Percentiles rank a stretch among this genome's conserved stretches.
These are phyloP conservation scores for Myochromella boudieri DNA, from an alignment of 768 basidiomycete genomes.

Conservation along the genomic window DNA sequence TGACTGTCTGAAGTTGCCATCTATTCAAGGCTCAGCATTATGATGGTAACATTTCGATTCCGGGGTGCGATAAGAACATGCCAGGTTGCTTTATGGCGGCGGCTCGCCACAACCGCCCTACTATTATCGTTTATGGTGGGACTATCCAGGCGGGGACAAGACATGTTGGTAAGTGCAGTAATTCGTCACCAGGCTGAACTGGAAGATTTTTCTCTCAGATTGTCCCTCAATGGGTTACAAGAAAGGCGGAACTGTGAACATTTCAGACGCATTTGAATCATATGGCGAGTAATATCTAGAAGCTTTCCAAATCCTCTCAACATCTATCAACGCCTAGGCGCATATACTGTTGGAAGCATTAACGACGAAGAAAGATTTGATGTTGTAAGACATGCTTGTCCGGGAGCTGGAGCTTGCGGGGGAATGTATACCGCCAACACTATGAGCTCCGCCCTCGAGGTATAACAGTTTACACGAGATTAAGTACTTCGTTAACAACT, in stretches of 20 bases:
- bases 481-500: neutral
- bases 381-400: slow-evolving; percentile 83
- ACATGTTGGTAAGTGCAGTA: slow-evolving; percentile 47
- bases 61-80: slow-evolving; percentile 94
- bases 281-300: slow-evolving; percentile 50
- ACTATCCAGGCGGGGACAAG: slow-evolving; percentile 78
- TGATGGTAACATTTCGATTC: slow-evolving; percentile 83
- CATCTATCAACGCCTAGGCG: slow-evolving; percentile 43
- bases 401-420: slow-evolving; percentile 82
- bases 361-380: slow-evolving; percentile 80
- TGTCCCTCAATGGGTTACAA: slow-evolving; percentile 77
- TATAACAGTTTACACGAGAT: slow-evolving; percentile 7
- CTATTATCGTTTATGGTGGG: slow-evolving; percentile 85
- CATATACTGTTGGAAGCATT: slow-evolving; percentile 75
- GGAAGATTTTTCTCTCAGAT: slow-evolving; percentile 35
- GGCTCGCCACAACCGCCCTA: slow-evolving; percentile 82
- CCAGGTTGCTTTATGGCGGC: slow-evolving; percentile 88
- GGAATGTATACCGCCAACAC: slow-evolving; percentile 93
- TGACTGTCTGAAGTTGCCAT: neutral
- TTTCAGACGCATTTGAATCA: slow-evolving; percentile 83
- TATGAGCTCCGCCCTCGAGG: slow-evolving; percentile 82
- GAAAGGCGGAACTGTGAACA: slow-evolving; percentile 82
- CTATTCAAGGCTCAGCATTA: slow-evolving; percentile 74
- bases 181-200: slow-evolving; percentile 31
- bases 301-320: neutral